These are phyloP conservation scores for Aspergillus flavus DNA, from an alignment of 2,329 filamentous ascomycete genomes.

Conservation along the genomic window DNA sequence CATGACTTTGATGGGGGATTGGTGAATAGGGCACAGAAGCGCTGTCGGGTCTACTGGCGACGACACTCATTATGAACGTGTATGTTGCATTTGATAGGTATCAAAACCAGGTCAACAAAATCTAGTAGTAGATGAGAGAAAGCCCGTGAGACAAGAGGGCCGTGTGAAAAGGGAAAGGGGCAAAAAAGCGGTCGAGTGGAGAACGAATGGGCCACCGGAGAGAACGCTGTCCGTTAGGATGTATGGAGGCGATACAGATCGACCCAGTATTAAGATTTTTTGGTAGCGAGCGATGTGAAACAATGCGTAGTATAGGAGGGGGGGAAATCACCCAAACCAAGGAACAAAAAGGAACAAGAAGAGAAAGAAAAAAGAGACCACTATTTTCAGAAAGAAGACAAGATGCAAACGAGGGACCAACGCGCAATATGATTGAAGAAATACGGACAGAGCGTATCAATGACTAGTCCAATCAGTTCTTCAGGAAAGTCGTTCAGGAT, in stretches of 20 bases:
- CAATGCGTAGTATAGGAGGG: conserved; percentile 4
- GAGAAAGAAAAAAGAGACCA: conserved; percentile 15
- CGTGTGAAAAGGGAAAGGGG: conserved; percentile 12
- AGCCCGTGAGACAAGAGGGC: conserved; percentile 12
- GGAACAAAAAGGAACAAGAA: conserved; percentile 9
- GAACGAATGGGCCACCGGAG: conserved; percentile 10
- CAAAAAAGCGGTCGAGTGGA: conserved; percentile 13
- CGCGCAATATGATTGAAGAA: conserved; percentile 6
- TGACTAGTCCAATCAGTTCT: conserved; percentile 9
- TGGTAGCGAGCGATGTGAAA: conserved; percentile 2
- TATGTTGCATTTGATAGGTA: conserved; percentile 18
- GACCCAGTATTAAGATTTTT: not conserved
- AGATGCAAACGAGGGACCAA: conserved; percentile 9
- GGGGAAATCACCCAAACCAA: conserved; percentile 4
- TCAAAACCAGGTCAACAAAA: conserved; percentile 11
- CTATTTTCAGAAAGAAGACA: conserved; percentile 20
- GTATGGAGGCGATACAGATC: not conserved
- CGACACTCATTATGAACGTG: conserved; percentile 40
- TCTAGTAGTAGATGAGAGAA: conserved; percentile 3
- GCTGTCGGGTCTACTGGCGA: conserved; percentile 42
- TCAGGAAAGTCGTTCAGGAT: conserved; percentile 15
- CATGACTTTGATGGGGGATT: conserved; percentile 29
- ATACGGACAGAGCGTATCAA: conserved; percentile 14
- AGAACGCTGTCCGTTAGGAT: conserved; percentile 3
- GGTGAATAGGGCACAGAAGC: conserved; percentile 35